Conservation (phyloP, 225 moss, liverwort and hornwort species). For the Marchantia paleacea region DNA sequence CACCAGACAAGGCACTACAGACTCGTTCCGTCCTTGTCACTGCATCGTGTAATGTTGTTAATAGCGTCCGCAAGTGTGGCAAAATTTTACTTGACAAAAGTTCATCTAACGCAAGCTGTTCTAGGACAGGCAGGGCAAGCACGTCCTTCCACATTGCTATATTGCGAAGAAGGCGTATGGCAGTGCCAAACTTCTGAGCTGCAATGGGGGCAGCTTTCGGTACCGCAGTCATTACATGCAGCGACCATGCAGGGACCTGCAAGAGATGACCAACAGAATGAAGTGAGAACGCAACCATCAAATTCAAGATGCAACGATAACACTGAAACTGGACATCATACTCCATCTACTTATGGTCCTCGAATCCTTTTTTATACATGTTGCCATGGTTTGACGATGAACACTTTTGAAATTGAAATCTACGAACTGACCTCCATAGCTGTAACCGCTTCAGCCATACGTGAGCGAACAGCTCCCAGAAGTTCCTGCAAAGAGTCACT, state of each 20-base stretch:
- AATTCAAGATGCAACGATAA: neutral
- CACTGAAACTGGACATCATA: neutral
- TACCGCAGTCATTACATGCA: constrained; percentile 72
- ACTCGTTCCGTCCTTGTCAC: constrained; percentile 88
- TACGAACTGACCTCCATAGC: constrained; percentile 53
- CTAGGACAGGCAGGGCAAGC: constrained; percentile 69
- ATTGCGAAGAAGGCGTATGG: constrained; percentile 81
- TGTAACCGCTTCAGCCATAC: constrained; percentile 65
- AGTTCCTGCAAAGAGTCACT: constrained; percentile 86
- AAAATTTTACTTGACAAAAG: constrained; percentile 80
- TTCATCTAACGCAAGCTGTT: constrained; percentile 82
- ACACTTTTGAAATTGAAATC: too few relatives aligned
- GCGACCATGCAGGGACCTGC: constrained; percentile 84
- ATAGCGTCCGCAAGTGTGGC: constrained; percentile 67
- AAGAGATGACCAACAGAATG: neutral
- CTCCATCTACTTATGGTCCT: too few relatives aligned
- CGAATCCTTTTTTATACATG: too few relatives aligned
- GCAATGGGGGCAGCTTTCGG: constrained; percentile 70
- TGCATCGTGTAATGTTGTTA: constrained; percentile 72
- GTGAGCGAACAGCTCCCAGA: constrained; percentile 58
- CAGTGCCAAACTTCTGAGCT: constrained; percentile 85
- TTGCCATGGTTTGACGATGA: too few relatives aligned
- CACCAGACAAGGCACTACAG: constrained; percentile 70
- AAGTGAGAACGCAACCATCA: neutral
- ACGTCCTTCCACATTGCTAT: constrained; percentile 89